These are phyloP conservation scores for Emmonsiellopsis sp. DNA, from an alignment of 2,329 filamentous ascomycete genomes.

Conservation along the genomic window DNA sequence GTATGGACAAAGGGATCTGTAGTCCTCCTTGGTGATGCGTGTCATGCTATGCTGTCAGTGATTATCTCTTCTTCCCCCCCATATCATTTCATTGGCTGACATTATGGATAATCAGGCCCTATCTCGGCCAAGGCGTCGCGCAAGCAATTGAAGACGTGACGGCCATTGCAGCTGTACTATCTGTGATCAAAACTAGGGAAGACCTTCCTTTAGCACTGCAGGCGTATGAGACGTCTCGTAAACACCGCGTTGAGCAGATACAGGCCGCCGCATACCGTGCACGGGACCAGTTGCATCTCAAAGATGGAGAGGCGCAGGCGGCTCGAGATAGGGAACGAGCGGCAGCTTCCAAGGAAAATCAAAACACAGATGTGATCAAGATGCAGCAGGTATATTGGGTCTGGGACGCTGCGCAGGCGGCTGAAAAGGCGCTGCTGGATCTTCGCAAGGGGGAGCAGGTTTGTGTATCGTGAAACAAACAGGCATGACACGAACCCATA, in stretches of 20 bases:
- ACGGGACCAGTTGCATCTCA: constrained; percentile 46
- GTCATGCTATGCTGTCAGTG: constrained; percentile 47
- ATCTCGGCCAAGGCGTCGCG: constrained; percentile 55
- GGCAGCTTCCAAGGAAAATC: constrained; percentile 44
- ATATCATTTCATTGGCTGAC: not conserved
- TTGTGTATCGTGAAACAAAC: not conserved
- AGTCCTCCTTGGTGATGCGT: constrained; percentile 50
- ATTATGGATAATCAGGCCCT: constrained; percentile 30
- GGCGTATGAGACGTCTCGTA: constrained; percentile 48
- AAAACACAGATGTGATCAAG: constrained; percentile 38
- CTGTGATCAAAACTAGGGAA: constrained; percentile 34
- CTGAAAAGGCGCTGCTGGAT: not conserved
- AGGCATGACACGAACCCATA: too few species aligned
- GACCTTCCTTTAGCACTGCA: constrained; percentile 44
- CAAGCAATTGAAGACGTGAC: constrained; percentile 57
- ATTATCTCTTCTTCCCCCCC: not conserved
- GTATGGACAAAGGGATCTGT: constrained; percentile 49
- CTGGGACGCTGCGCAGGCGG: not conserved
- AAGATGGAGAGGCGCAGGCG: constrained; percentile 49
- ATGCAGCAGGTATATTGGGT: not conserved
- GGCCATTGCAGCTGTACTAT: constrained; percentile 44
- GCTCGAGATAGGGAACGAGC: constrained; percentile 45
- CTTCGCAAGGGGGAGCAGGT: not conserved
- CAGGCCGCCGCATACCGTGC: constrained; percentile 48
- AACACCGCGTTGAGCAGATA: constrained; percentile 46